Percentiles rank a stretch among this genome's conserved stretches.
Conservation (phyloP, 768 basidiomycete genomes). For the Candolleomyces efflorescens region DNA sequence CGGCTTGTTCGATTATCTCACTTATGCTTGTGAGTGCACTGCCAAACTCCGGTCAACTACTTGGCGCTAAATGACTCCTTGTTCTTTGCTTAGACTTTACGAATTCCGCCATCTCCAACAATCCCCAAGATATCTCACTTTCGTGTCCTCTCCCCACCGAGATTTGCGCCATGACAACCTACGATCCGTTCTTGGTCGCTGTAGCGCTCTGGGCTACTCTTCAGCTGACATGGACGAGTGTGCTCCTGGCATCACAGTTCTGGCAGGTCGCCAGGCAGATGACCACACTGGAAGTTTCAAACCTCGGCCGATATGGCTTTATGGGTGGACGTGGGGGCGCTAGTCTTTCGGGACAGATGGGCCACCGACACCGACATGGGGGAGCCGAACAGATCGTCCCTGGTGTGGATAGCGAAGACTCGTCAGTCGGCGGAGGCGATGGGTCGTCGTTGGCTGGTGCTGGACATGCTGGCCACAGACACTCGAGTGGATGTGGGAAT, state of each 20-base stretch:
- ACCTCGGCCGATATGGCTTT: slow-evolving; percentile 92
- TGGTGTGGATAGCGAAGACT: slow-evolving; percentile 46
- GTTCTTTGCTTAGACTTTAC: slow-evolving; percentile 47
- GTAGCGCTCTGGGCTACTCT: slow-evolving; percentile 85
- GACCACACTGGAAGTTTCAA: slow-evolving; percentile 94
- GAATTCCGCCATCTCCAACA: slow-evolving; percentile 31
- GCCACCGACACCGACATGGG: slow-evolving; percentile 55
- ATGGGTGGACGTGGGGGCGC: slow-evolving; percentile 90
- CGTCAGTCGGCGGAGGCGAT: slow-evolving; percentile 29
- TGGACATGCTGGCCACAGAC: slow-evolving; percentile 46
- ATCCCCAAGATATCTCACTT: slow-evolving; percentile 40
- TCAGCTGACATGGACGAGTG: slow-evolving; percentile 91
- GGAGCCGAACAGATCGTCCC: slow-evolving; percentile 26
- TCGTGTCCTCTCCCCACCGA: slow-evolving; percentile 65
- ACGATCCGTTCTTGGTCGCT: slow-evolving; percentile 81
- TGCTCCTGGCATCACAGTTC: slow-evolving; percentile 80
- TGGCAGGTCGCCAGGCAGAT: slow-evolving; percentile 95
- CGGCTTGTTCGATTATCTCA: slow-evolving; percentile 75
- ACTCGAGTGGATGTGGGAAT: slow-evolving; percentile 35
- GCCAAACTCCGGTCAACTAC: neutral
- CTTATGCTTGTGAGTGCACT: slow-evolving; percentile 66
- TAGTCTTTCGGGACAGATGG: slow-evolving; percentile 68
- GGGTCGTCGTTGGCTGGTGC: slow-evolving; percentile 25
- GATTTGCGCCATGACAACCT: slow-evolving; percentile 66
- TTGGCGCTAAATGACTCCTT: neutral